These are phyloP conservation scores for Penicillium odoratum DNA, from an alignment of 495 filamentous ascomycete species.

Conservation along the genomic window DNA sequence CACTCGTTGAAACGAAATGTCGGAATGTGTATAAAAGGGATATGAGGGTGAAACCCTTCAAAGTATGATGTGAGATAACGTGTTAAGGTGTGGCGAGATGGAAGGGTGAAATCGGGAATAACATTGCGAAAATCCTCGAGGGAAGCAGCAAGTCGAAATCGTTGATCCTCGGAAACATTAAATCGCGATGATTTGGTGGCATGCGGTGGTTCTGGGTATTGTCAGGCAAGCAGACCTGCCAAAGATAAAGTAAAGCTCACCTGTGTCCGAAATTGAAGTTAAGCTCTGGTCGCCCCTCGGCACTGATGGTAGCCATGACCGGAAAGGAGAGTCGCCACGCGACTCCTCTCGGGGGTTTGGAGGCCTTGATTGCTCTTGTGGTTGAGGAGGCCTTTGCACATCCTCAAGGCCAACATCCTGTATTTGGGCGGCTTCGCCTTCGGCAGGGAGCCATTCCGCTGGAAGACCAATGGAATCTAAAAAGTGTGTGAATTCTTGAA, in stretches of 20 bases:
- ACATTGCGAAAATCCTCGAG: conserved; percentile 40
- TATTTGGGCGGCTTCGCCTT: conserved; percentile 29
- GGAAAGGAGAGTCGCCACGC: conserved; percentile 41
- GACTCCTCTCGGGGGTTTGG: conserved; percentile 27
- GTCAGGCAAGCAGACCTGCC: background rate
- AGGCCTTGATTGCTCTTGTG: conserved; percentile 24
- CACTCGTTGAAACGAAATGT: conserved; percentile 38
- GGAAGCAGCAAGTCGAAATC: conserved; percentile 35
- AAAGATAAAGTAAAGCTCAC: conserved; percentile 17
- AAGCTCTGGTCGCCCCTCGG: conserved; percentile 40
- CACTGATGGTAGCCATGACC: conserved; percentile 43
- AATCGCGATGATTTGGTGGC: conserved; percentile 26
- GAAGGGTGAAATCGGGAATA: conserved; percentile 39
- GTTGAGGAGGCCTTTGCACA: conserved; percentile 17
- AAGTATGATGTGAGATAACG: conserved; percentile 41
- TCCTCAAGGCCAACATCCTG: conserved; percentile 29
- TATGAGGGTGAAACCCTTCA: conserved; percentile 39
- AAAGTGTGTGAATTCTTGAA: conserved; percentile 44
- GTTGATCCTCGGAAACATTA: conserved; percentile 40
- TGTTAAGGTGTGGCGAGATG: conserved; percentile 40
- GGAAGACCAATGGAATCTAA: conserved; percentile 42
- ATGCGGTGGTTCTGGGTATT: conserved; percentile 32
- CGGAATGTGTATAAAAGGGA: conserved; percentile 38
- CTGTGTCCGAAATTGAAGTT: conserved; percentile 36
- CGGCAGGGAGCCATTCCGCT: conserved; percentile 40